Evolutionary conservation across 306 rosid genomes (phyloP).

Genomic region (Prunus fruticosa): DNA sequence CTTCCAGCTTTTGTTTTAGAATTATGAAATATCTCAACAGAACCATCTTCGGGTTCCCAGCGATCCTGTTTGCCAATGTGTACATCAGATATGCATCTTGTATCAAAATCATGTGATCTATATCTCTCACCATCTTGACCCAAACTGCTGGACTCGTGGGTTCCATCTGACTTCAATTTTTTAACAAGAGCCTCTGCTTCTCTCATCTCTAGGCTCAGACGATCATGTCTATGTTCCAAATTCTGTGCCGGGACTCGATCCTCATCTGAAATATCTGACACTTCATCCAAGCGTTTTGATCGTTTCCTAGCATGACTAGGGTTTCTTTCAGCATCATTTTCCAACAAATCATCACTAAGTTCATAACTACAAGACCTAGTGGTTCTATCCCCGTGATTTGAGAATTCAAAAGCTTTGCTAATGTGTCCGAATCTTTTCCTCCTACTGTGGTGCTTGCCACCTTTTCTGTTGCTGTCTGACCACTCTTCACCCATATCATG

Average conservation of each 20-base stretch:
- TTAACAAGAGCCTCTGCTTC: background rate
- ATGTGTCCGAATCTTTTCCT: conserved; percentile 32
- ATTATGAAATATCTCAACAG: background rate
- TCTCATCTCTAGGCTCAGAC: background rate
- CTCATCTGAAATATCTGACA: background rate
- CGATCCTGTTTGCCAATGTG: conserved; percentile 13
- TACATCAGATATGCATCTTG: background rate
- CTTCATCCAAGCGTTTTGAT: conserved; percentile 17
- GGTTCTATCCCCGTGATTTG: background rate
- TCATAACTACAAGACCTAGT: conserved; percentile 17
- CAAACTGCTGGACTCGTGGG: conserved; percentile 12
- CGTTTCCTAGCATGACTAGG: conserved; percentile 21
- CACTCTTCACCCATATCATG: conserved; percentile 27
- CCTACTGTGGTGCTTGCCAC: conserved; percentile 19
- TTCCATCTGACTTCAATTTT: conserved; percentile 14
- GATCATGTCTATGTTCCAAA: background rate
- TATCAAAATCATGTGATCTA: background rate
- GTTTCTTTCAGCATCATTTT: conserved; percentile 25
- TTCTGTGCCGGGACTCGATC: background rate
- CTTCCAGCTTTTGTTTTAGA: background rate
- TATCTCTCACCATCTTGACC: conserved; percentile 1
- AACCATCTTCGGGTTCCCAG: conserved; percentile 25
- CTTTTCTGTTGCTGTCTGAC: conserved; percentile 18
- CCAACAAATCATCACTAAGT: conserved; percentile 15
- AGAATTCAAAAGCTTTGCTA: conserved; percentile 9